Percentiles rank a stretch among this genome's conserved stretches.
These are phyloP conservation scores for Apiotrichum gracile DNA, from an alignment of 1,284 basidiomycete genomes.

Conservation along the genomic window DNA sequence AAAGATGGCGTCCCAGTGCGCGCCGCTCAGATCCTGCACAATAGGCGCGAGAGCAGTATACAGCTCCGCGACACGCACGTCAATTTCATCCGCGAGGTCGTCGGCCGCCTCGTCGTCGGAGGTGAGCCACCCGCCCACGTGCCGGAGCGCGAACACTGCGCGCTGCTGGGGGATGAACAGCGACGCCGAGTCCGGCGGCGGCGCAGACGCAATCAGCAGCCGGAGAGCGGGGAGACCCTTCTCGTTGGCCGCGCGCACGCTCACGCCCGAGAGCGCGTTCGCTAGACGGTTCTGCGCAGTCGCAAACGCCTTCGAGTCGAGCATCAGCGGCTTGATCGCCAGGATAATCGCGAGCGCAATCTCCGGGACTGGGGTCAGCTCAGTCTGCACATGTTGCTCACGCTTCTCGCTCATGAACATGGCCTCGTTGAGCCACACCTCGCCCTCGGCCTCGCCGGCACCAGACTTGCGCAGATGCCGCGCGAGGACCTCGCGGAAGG, in stretches of 20 bases:
- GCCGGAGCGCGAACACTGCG: conserved; percentile 82
- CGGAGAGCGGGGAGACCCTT: conserved; percentile 66
- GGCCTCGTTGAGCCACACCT: conserved; percentile 66
- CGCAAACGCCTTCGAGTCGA: conserved; percentile 67
- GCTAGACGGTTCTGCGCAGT: conserved; percentile 86
- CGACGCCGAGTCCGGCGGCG: conserved; percentile 68
- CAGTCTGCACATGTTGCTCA: conserved; percentile 33
- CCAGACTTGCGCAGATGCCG: conserved; percentile 56
- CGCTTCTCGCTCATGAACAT: conserved; percentile 59
- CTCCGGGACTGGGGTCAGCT: conserved; percentile 55
- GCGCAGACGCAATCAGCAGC: conserved; percentile 68
- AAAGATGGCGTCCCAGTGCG: conserved; percentile 88
- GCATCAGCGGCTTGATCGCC: conserved; percentile 58
- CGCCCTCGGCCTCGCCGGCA: conserved; percentile 60
- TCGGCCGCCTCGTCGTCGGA: conserved; percentile 64
- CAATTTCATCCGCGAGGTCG: conserved; percentile 62
- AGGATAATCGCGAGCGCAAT: conserved; percentile 61
- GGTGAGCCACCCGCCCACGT: conserved; percentile 75
- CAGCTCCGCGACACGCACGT: conserved; percentile 67
- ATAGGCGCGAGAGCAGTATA: conserved; percentile 77
- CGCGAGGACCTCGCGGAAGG: conserved; percentile 58
- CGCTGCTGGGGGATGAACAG: conserved; percentile 82
- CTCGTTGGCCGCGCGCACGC: conserved; percentile 57
- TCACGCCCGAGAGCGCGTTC: conserved; percentile 66
- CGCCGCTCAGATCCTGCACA: conserved; percentile 76